Conservation (phyloP, 306 rosid genomes). For the Fagus sylvatica region DNA sequence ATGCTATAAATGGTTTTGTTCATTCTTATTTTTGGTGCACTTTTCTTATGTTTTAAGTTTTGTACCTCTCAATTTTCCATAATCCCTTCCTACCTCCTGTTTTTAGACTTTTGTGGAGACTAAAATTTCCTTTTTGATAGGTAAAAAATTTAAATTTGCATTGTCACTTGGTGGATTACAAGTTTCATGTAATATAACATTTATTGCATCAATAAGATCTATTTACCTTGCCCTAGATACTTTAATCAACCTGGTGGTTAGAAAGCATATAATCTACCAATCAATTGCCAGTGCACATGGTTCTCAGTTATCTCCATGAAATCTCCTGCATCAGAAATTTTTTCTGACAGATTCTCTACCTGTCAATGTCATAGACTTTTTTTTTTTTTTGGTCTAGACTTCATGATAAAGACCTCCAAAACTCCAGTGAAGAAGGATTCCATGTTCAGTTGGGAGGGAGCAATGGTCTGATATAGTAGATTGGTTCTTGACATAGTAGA, state of each 20-base stretch:
- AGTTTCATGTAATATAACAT: neutral
- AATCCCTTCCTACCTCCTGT: neutral
- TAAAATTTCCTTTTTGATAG: no score
- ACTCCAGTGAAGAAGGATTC: neutral
- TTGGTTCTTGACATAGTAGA: neutral
- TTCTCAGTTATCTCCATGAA: neutral
- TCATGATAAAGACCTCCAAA: constrained; percentile 5
- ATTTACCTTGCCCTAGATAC: neutral
- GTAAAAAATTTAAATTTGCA: neutral
- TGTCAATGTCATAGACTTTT: neutral
- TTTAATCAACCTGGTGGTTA: neutral
- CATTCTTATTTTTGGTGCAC: neutral
- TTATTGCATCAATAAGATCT: neutral
- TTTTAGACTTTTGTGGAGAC: neutral
- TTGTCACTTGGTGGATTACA: neutral
- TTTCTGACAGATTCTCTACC: neutral
- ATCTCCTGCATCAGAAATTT: neutral
- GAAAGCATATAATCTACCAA: neutral
- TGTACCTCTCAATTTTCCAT: neutral
- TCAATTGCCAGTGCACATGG: neutral
- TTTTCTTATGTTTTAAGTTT: neutral
- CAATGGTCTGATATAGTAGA: neutral
- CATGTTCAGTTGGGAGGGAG: neutral
- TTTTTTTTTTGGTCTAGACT: constrained; percentile 2
- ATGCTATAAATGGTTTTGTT: constrained; percentile 18